These are phyloP conservation scores for Gossypium laxum DNA, from an alignment of 441 rosid species.

Conservation along the genomic window DNA sequence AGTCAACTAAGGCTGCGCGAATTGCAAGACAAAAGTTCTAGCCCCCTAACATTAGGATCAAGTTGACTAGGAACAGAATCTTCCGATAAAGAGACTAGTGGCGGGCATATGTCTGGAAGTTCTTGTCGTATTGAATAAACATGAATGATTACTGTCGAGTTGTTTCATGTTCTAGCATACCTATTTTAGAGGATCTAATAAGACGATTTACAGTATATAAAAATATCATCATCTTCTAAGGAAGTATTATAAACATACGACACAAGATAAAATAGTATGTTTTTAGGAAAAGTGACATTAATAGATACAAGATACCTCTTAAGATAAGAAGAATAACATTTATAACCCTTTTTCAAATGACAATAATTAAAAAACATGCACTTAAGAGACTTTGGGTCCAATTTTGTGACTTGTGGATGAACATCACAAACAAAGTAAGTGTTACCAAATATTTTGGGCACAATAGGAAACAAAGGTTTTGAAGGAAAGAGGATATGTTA, in stretches of 20 bases:
- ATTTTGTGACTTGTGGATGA: not conserved
- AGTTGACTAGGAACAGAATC: not conserved
- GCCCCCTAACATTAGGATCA: not conserved
- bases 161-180: not conserved
- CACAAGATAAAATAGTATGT: not conserved
- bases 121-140: no score
- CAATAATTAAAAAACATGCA: not conserved
- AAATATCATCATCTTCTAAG: not conserved
- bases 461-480: not conserved
- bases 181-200: not conserved
- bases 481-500: not conserved
- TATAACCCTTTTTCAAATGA: not conserved
- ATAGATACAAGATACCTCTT: not conserved
- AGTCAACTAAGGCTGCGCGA: not conserved
- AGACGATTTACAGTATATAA: no score
- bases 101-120: not conserved
- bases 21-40: not conserved
- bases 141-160: not conserved
- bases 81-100: not conserved
- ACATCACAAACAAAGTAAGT: not conserved
- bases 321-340: not conserved
- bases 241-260: not conserved
- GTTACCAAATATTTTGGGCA: not conserved
- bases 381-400: not conserved
- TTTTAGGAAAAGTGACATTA: not conserved